phyloP scores from a whole-genome alignment of 225 moss, liverwort and hornwort genomes.

The Antitrichia curtipendula region DNA sequence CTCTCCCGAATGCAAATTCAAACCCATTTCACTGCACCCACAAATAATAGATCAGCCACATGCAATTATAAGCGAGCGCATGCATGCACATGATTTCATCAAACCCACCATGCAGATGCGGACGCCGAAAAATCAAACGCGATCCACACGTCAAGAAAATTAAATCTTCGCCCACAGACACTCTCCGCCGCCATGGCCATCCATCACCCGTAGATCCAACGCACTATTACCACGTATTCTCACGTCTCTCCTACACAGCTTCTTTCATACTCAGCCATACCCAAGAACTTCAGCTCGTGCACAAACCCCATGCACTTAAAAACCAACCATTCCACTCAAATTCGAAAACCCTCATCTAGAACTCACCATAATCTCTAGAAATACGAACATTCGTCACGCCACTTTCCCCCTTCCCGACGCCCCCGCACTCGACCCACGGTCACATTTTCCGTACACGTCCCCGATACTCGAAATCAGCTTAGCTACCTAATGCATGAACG shows the following conservation, averaged over 20 bases:
- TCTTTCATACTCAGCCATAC: neutral
- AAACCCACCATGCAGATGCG: neutral
- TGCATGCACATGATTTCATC: neutral
- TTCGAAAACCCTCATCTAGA: neutral
- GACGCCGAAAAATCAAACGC: neutral
- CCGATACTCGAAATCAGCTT: neutral
- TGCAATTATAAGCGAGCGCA: neutral
- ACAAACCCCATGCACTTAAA: slow-evolving; percentile 14
- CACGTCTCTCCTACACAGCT: neutral
- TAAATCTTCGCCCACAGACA: neutral
- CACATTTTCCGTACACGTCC: neutral
- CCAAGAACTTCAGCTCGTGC: neutral
- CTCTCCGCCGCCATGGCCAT: neutral
- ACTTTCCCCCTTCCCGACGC: neutral
- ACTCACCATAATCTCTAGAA: neutral
- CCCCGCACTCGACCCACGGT: neutral
- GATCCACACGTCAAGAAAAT: slow-evolving; percentile 5
- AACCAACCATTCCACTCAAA: neutral
- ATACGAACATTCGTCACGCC: neutral
- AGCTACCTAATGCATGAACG: slow-evolving; percentile 1
- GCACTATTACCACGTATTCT: neutral
- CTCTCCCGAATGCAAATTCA: neutral
- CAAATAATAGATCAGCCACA: neutral
- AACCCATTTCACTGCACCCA: neutral
- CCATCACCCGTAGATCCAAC: neutral